Evolutionary conservation across 345 rosid species (phyloP).

Genomic region (Gossypium herbaceum): DNA sequence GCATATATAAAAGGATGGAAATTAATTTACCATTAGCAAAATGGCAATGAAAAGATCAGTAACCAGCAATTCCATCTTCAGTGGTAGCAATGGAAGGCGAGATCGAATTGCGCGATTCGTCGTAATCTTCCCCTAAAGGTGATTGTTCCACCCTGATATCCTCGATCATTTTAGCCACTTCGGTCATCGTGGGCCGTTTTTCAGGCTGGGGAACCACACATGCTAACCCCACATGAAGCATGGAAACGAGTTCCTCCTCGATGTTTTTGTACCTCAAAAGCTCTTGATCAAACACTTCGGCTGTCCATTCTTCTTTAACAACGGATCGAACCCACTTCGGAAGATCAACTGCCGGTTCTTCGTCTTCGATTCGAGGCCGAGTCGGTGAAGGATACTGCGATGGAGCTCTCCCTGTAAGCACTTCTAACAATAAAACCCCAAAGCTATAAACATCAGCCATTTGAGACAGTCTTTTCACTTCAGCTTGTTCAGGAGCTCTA

Average conservation of each 20-base stretch:
- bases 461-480: conserved; percentile 75
- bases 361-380: conserved; percentile 51
- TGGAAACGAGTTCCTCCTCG: conserved; percentile 81
- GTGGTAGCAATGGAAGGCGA: conserved; percentile 90
- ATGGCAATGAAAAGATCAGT: conserved; percentile 19
- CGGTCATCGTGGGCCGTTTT: conserved; percentile 77
- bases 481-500: conserved; percentile 87
- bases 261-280: conserved; percentile 92
- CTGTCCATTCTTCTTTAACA: conserved; percentile 96
- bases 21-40: not conserved
- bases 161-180: conserved; percentile 86
- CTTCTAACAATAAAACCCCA: conserved; percentile 76
- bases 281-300: conserved; percentile 94
- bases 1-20: not conserved
- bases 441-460: conserved; percentile 85
- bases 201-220: conserved; percentile 76
- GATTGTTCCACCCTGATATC: conserved; percentile 94
- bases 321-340: conserved; percentile 94
- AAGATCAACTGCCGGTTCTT: conserved; percentile 61
- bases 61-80: conserved; percentile 58
- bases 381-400: conserved; percentile 70
- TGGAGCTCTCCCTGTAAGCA: conserved; percentile 81
- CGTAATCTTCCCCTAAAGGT: conserved; percentile 84
- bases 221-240: conserved; percentile 86
- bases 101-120: conserved; percentile 80